Percentiles rank a stretch among this genome's conserved stretches.
These are phyloP conservation scores for Beauveria scarabaeidicola DNA, from an alignment of 2,329 filamentous ascomycete genomes.

Conservation along the genomic window DNA sequence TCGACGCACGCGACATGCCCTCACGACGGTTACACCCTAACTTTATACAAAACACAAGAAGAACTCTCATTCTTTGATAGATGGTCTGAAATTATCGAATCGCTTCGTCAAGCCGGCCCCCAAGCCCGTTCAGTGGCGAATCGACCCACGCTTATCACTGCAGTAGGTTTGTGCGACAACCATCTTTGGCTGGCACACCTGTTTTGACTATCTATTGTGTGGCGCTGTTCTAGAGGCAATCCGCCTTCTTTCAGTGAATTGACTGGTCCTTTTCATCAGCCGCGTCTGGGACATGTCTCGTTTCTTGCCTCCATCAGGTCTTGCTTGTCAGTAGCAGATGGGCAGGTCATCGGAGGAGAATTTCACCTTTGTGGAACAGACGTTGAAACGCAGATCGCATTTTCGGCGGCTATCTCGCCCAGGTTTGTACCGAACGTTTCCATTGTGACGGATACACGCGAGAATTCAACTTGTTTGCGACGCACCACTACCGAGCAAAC, in stretches of 20 bases:
- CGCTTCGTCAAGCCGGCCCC: too few relatives aligned
- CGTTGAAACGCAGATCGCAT: neutral
- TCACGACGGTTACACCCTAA: too few relatives aligned
- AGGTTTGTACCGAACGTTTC: neutral
- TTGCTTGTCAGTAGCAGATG: neutral
- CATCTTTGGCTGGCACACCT: neutral
- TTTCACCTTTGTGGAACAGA: too few relatives aligned
- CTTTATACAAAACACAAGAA: too few relatives aligned
- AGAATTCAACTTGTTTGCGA: neutral
- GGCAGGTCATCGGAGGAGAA: too few relatives aligned
- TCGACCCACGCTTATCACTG: neutral
- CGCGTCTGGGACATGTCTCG: neutral
- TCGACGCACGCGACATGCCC: too few relatives aligned
- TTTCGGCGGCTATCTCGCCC: neutral
- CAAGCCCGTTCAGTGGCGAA: too few relatives aligned
- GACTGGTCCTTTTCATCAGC: neutral
- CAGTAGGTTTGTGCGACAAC: neutral
- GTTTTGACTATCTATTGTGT: neutral
- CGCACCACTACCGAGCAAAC: neutral
- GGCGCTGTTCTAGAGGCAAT: neutral
- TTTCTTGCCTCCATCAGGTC: neutral
- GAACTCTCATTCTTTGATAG: too few relatives aligned
- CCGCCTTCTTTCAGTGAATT: neutral
- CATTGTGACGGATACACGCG: neutral
- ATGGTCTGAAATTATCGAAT: too few relatives aligned